phyloP scores from a whole-genome alignment of 202 grass and related monocot species.

The Saccharum hybrid region DNA sequence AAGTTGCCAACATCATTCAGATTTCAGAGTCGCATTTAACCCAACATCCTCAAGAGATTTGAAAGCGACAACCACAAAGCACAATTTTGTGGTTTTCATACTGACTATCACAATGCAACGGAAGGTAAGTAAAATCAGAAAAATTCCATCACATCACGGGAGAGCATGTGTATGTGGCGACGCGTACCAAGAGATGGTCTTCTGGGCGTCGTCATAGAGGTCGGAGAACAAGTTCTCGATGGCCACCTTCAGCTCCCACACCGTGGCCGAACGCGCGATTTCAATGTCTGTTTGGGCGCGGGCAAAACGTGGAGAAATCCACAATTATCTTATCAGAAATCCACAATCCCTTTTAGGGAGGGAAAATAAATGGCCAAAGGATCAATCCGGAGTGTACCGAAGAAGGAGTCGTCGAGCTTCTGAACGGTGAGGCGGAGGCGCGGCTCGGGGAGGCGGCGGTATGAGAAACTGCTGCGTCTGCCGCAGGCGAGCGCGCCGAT shows the following conservation, averaged over 20 bases:
- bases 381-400: constrained; percentile 52
- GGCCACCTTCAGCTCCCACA: constrained; percentile 75
- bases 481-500: constrained; percentile 49
- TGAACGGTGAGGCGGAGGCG: constrained; percentile 72
- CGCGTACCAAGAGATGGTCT: constrained; percentile 70
- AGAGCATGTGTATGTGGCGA: neutral
- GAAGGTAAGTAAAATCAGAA: neutral
- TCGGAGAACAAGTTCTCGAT: constrained; percentile 65
- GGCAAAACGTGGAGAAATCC: neutral
- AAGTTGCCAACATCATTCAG: constrained; percentile 15
- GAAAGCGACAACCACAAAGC: constrained; percentile 1
- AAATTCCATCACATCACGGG: neutral
- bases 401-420: constrained; percentile 85
- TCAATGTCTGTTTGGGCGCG: constrained; percentile 56
- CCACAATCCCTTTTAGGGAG: neutral
- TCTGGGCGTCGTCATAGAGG: constrained; percentile 46
- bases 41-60: neutral
- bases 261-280: constrained; percentile 50
- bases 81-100: neutral
- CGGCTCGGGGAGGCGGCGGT: constrained; percentile 63
- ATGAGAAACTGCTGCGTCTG: constrained; percentile 68
- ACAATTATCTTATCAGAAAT: neutral
- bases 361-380: neutral
- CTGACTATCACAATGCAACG: neutral
- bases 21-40: neutral